These are phyloP conservation scores for Clarkia xantiana DNA, from an alignment of 345 rosid species.

Conservation along the genomic window DNA sequence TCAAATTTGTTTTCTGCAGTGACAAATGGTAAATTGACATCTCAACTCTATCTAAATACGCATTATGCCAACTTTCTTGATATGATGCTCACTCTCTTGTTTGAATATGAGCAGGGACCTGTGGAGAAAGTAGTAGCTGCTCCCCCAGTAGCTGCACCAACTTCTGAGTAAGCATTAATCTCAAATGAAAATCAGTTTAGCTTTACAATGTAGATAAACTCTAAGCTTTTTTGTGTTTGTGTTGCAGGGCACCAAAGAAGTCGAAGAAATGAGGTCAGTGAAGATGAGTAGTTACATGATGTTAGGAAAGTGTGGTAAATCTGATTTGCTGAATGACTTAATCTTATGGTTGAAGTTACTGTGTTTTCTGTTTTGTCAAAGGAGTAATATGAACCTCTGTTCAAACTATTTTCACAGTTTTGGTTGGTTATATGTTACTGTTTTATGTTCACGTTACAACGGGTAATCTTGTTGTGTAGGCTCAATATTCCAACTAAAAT, in stretches of 20 bases:
- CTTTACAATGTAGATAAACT: not conserved
- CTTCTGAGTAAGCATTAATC: conserved; percentile 7
- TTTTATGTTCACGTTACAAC: too few species aligned
- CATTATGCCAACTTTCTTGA: too few species aligned
- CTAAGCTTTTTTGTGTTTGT: not conserved
- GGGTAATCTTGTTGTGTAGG: too few species aligned
- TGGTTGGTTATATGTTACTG: too few species aligned
- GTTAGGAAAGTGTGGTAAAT: conserved; percentile 10
- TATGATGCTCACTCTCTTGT: too few species aligned
- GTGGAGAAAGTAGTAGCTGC: conserved; percentile 28
- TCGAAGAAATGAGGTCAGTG: conserved; percentile 33
- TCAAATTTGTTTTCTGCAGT: conserved; percentile 97
- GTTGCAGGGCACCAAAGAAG: conserved; percentile 36
- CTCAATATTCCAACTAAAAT: too few species aligned
- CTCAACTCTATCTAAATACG: not conserved
- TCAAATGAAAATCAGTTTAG: not conserved
- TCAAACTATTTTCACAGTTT: too few species aligned
- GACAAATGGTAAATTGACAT: conserved; percentile 36
- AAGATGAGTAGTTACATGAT: conserved; percentile 4
- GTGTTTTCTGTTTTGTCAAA: too few species aligned
- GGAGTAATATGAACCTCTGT: too few species aligned
- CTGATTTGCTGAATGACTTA: conserved; percentile 10
- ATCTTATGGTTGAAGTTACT: not conserved
- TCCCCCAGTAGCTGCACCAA: conserved; percentile 18
- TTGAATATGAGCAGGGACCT: conserved; percentile 33